phyloP scores from a whole-genome alignment of 1,284 basidiomycete genomes.

The Exobasidium rhododendri region DNA sequence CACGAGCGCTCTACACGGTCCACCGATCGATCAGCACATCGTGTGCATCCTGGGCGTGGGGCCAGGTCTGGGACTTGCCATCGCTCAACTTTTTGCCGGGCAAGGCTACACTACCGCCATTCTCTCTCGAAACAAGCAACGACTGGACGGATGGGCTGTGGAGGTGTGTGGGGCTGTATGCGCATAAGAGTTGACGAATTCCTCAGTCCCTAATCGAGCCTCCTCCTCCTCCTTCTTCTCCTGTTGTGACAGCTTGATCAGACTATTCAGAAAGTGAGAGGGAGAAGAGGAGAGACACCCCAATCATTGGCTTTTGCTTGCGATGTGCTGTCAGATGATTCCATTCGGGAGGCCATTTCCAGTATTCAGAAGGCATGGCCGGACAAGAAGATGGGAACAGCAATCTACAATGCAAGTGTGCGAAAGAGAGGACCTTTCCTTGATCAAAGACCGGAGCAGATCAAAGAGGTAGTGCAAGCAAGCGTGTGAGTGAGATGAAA shows the following conservation, averaged over 20 bases:
- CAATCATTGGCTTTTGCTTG: conserved; percentile 34
- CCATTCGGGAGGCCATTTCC: conserved; percentile 21
- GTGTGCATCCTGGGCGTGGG: conserved; percentile 39
- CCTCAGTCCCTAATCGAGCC: not conserved
- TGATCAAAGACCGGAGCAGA: conserved; percentile 21
- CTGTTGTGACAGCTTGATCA: conserved; percentile 1
- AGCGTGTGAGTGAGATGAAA: conserved; percentile 22
- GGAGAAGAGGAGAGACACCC: not conserved
- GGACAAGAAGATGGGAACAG: conserved; percentile 30
- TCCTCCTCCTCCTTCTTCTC: not conserved
- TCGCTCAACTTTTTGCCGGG: conserved; percentile 33
- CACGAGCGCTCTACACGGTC: conserved; percentile 28
- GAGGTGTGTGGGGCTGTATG: conserved; percentile 12
- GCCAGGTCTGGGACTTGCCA: conserved; percentile 34
- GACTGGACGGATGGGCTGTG: conserved; percentile 29
- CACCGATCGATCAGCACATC: conserved; percentile 24
- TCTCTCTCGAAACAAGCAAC: conserved; percentile 27
- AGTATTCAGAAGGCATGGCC: conserved; percentile 26
- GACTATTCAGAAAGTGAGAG: not conserved
- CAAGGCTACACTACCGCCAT: conserved; percentile 40
- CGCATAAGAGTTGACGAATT: not conserved
- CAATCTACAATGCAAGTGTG: conserved; percentile 37
- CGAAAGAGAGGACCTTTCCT: conserved; percentile 33
- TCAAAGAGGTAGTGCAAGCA: conserved; percentile 29
- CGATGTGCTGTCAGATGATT: conserved; percentile 29